Evolutionary conservation across 2,329 filamentous ascomycete genomes (phyloP).

Genomic region (Sclerotinia nivalis): DNA sequence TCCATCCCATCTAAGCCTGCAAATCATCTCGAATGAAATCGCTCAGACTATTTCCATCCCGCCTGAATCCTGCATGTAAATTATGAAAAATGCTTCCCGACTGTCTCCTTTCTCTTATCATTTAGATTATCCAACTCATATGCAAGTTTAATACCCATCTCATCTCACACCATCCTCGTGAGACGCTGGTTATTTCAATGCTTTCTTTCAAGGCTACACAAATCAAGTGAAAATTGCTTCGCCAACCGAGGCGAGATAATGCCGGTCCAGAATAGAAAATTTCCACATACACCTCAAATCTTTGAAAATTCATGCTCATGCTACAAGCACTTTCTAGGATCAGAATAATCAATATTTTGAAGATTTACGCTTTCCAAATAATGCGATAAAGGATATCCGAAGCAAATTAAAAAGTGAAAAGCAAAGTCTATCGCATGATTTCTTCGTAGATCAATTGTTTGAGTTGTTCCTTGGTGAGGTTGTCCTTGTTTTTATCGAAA

Average conservation of each 20-base stretch:
- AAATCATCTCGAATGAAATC: constrained; percentile 17
- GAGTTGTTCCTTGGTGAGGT: constrained; percentile 94
- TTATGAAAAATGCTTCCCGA: constrained; percentile 19
- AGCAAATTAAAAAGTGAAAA: neutral
- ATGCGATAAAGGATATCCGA: constrained; percentile 13
- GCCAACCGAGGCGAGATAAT: neutral
- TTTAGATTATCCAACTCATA: constrained; percentile 16
- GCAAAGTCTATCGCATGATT: constrained; percentile 60
- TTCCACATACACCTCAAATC: constrained; percentile 15
- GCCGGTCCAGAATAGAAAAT: constrained; percentile 13
- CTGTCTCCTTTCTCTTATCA: neutral
- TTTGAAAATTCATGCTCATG: neutral
- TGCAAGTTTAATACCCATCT: constrained; percentile 6
- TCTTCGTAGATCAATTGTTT: constrained; percentile 98
- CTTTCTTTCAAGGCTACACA: constrained; percentile 1
- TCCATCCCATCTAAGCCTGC: constrained; percentile 18
- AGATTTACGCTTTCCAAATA: constrained; percentile 12
- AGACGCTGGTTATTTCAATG: neutral
- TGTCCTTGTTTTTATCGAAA: constrained; percentile 99
- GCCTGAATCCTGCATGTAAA: neutral
- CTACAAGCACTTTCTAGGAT: constrained; percentile 1
- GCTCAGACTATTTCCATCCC: neutral
- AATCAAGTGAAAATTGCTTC: constrained; percentile 11
- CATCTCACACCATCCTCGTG: neutral
- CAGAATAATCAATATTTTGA: constrained; percentile 13